These are phyloP conservation scores for Crithidia sp. DNA, from an alignment of 208 protist species.

Conservation along the genomic window DNA sequence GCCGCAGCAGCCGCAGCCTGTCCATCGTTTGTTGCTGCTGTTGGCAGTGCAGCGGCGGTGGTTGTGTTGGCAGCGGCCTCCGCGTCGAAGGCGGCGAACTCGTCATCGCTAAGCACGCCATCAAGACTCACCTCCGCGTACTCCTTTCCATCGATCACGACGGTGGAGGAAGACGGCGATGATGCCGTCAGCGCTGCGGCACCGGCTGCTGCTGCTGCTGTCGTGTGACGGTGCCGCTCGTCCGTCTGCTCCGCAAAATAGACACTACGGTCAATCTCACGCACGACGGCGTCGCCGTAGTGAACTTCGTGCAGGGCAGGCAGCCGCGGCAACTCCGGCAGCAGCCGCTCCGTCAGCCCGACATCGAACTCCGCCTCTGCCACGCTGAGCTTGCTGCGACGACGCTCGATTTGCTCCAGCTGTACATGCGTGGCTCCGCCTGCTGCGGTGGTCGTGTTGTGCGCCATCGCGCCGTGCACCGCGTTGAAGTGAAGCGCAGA, in stretches of 20 bases:
- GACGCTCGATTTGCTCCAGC: conserved; percentile 65
- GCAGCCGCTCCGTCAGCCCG: conserved; percentile 81
- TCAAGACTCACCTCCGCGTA: conserved; percentile 29
- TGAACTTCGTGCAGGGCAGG: conserved; percentile 83
- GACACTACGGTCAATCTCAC: conserved; percentile 60
- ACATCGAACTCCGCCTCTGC: conserved; percentile 73
- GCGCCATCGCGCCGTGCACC: conserved; percentile 13
- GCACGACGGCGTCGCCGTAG: conserved; percentile 79
- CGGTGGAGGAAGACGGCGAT: not conserved
- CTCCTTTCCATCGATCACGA: conserved; percentile 16
- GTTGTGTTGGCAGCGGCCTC: conserved; percentile 9
- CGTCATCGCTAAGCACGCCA: conserved; percentile 13
- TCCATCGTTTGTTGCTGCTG: not conserved
- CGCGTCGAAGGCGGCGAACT: conserved; percentile 29
- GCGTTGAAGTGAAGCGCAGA: conserved; percentile 24
- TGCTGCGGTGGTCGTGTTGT: not conserved
- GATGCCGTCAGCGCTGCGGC: not conserved
- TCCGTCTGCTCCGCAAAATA: conserved; percentile 48
- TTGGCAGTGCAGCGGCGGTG: not conserved
- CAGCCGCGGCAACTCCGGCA: conserved; percentile 74
- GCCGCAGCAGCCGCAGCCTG: not conserved
- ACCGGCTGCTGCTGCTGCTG: not conserved
- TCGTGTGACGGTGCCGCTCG: not conserved
- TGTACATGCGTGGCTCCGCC: conserved; percentile 24
- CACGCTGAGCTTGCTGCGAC: conserved; percentile 70